These are phyloP conservation scores for Candida jianshihensis DNA, from an alignment of 805 yeast species.

Conservation along the genomic window DNA sequence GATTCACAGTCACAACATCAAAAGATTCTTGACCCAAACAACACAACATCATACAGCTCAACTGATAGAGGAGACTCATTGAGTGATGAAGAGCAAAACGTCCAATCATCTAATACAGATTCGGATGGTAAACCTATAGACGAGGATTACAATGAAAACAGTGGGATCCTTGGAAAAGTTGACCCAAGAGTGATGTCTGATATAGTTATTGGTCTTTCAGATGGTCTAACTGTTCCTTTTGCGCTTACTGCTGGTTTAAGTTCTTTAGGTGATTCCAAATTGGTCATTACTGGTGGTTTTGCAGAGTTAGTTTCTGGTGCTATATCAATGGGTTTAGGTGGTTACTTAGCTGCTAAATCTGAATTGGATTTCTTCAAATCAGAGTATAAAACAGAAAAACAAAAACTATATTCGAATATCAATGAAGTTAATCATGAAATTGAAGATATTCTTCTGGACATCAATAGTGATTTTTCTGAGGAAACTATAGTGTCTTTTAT, in stretches of 20 bases:
- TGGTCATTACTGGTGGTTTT: conserved; percentile 96
- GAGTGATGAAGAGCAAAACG: conserved; percentile 3
- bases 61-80: conserved; percentile 11
- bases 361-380: conserved; percentile 71
- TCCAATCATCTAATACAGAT: conserved; percentile 1
- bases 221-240: conserved; percentile 97
- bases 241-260: conserved; percentile 96
- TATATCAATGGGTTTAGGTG: conserved; percentile 96
- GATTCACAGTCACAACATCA: conserved; percentile 4
- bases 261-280: conserved; percentile 78
- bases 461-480: conserved; percentile 50
- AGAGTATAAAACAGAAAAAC: conserved; percentile 66
- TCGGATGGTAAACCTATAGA: conserved; percentile 3
- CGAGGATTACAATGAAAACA: conserved; percentile 4
- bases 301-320: conserved; percentile 97
- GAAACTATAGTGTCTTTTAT: conserved; percentile 69
- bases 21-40: conserved; percentile 8
- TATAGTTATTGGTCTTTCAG: conserved; percentile 86
- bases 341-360: conserved; percentile 88
- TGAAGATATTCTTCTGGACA: conserved; percentile 72
- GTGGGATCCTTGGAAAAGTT: conserved; percentile 41
- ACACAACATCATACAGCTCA: conserved; percentile 10
- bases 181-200: conserved; percentile 95
- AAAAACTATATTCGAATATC: conserved; percentile 56
- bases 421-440: conserved; percentile 68